Base-by-base conservation (phyloP, 2,329 filamentous ascomycete species). In the Trichoderma atroviride region DNA sequence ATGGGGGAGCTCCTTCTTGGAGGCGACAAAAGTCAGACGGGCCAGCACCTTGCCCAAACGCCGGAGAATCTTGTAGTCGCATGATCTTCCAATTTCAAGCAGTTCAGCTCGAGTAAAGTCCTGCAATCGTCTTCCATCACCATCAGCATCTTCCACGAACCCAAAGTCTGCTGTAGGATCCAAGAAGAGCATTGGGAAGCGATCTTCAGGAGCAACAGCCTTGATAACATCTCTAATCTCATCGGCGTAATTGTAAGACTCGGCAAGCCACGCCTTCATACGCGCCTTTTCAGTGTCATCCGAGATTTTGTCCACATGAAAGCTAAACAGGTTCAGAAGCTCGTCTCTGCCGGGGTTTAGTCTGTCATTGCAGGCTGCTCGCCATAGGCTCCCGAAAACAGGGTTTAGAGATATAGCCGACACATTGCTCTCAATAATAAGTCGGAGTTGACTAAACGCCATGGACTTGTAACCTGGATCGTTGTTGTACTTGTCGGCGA, bases 71-170 rank as follows among this genome's bases (percentile, higher is more conserved):
- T 76, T 78, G 61, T 81, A 77, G 62, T 86, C 81, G 73, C 85
- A 87, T 0, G 84, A 86, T 14, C 84, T 78, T 9, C 83, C 82
- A 69, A 87, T 85, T 68, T 86, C 84, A 1, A 86, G 77, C 13
- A 86, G 78, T 61, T 86, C 84, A 0, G 77, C 78, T 13, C 83
- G 79, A 1, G 81, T 80, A 68, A 86, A 82, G 3, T 76, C 69
- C 7, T 78, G 78, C 24, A 79, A 68, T 0, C 76, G 73, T 5
- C 74, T 72, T 6, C 72, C 70, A 2, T 71, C 70, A 0, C 58
- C 47, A 1, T 68, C 67, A 6, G 69, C 47, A 1, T 76, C 74
- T 0, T 74, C 69, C 0, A 52, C 59, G 4, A 72, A 22, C 0
- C 71, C 65, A 67, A 84, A 83, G 22, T 75, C 74, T 29, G 83